A percentile compares a stretch with the other conserved stretches of the same genome.
Conservation (phyloP, 2,329 filamentous ascomycete species). For the Diatrype stigma region DNA sequence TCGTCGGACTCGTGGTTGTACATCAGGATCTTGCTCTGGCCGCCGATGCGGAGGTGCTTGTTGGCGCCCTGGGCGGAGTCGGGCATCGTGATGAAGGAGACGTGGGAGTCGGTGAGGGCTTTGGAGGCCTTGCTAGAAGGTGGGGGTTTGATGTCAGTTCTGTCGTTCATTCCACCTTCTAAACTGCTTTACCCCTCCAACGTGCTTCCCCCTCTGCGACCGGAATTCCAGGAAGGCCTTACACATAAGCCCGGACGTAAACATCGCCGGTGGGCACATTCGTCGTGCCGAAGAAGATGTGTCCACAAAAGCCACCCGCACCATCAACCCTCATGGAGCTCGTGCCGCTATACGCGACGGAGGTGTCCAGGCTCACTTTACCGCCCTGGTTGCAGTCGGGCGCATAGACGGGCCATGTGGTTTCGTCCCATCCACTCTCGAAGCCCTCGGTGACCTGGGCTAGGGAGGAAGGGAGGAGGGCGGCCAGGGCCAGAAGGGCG, state of each 20-base stretch:
- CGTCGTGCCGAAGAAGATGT: slow-evolving; percentile 58
- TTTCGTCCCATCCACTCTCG: slow-evolving; percentile 53
- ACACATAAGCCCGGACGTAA: slow-evolving; percentile 54
- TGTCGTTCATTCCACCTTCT: no score
- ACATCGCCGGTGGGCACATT: slow-evolving; percentile 53
- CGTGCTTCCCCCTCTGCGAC: no score
- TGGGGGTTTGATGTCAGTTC: no score
- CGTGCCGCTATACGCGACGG: slow-evolving; percentile 51
- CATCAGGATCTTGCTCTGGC: slow-evolving; percentile 58
- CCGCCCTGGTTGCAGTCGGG: slow-evolving; percentile 58
- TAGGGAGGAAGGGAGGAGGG: slow-evolving; percentile 42
- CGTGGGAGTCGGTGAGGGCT: slow-evolving; percentile 54
- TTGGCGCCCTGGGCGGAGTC: slow-evolving; percentile 50
- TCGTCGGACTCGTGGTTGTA: slow-evolving; percentile 62
- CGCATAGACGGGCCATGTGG: slow-evolving; percentile 56
- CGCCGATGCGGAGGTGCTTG: slow-evolving; percentile 60
- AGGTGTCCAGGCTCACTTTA: slow-evolving; percentile 51
- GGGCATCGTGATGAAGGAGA: slow-evolving; percentile 61
- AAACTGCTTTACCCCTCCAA: no score
- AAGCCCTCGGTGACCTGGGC: slow-evolving; percentile 54
- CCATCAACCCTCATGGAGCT: slow-evolving; percentile 52
- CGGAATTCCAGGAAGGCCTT: slow-evolving; percentile 34
- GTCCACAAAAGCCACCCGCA: slow-evolving; percentile 51
- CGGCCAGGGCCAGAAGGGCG: slow-evolving; percentile 41
- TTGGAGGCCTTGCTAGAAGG: slow-evolving; percentile 48